Evolutionary conservation across 208 protist species (phyloP).

Genomic region (Trypanosoma conorhini): DNA sequence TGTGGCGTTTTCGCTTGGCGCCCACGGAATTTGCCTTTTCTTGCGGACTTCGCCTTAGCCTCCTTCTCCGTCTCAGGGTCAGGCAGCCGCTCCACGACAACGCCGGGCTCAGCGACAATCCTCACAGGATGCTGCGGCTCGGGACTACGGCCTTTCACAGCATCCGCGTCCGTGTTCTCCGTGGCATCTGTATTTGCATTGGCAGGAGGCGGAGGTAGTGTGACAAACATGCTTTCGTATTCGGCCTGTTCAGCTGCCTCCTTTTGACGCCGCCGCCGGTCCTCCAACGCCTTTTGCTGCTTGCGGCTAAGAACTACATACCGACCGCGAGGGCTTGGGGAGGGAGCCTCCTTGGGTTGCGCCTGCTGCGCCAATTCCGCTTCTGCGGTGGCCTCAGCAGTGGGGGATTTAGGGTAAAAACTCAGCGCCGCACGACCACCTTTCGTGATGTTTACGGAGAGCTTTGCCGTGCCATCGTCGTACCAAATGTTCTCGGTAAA

Average conservation of each 20-base stretch:
- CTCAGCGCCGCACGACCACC: neutral
- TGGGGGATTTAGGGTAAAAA: neutral
- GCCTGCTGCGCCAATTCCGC: neutral
- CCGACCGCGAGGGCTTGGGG: neutral
- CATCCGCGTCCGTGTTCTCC: neutral
- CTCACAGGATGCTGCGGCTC: neutral
- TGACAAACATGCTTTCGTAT: conserved; percentile 31
- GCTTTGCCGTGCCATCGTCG: neutral
- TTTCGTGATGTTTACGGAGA: conserved; percentile 14
- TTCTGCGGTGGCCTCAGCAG: neutral
- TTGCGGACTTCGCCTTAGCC: neutral
- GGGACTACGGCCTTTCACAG: neutral
- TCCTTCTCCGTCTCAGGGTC: neutral
- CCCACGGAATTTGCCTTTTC: neutral
- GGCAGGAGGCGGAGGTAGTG: neutral
- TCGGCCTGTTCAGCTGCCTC: conserved; percentile 27
- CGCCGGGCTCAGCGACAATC: conserved; percentile 37
- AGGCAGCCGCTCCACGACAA: conserved; percentile 30
- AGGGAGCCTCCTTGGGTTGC: neutral
- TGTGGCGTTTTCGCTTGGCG: neutral
- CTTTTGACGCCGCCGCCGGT: conserved; percentile 20
- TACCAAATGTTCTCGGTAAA: neutral
- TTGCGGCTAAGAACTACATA: conserved; percentile 18
- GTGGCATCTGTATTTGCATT: neutral
- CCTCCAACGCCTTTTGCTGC: conserved; percentile 18